Base-by-base conservation (phyloP, 2,329 filamentous ascomycete species). In the Pseudocercospora eumusae region DNA sequence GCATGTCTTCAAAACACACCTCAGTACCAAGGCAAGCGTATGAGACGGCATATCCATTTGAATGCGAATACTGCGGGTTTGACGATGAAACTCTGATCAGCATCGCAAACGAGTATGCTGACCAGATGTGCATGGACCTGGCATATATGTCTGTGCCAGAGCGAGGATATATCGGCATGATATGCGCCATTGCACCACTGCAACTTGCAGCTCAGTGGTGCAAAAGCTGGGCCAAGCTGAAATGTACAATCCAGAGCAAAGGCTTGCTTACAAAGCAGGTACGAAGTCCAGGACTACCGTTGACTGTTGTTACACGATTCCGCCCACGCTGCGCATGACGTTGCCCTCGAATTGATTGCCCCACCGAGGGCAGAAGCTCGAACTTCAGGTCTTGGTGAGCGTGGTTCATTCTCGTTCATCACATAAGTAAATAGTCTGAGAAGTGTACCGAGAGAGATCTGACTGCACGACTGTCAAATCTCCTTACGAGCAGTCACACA, bases 171-270 rank as follows among this genome's bases (percentile, higher is more conserved):
- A 54, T 63, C 8, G 61, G 55, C 15, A 45, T 60, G 42, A 56
- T 63, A 3, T 59, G 50, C 15, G 50, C 56, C 6, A 53, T 59
- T 21, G 53, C 54, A 6, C 61, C 61, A 4, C 28, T 63, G 10
- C 50, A 63, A 15, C 13, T 63, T 21, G 57, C 61, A 18, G 55
- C 61, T 28, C 23, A 55, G 15, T 63, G 61, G 61, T 63, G 60
- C 20, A 56, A 56, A 8, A 23, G 53, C 13, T 25, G n/a, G 20
- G 52, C 20, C 21, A 63, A 63, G 50, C 42, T 59, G 23, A 36
- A 31, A 20, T 63, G 61, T 50, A 23, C 47, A 8, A 50, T 50
- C 2, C 20, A 50, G 23, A 23, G 23, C 20, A 23, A 25, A 50
- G 47, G 47, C 20, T 23, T 50, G 21, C 23, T 50, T 50, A 25